Evolutionary conservation across 768 basidiomycete genomes (phyloP), one percentile per base, ranked within the genome.

Genomic region (Chalciporus sphaerocephalus): DNA sequence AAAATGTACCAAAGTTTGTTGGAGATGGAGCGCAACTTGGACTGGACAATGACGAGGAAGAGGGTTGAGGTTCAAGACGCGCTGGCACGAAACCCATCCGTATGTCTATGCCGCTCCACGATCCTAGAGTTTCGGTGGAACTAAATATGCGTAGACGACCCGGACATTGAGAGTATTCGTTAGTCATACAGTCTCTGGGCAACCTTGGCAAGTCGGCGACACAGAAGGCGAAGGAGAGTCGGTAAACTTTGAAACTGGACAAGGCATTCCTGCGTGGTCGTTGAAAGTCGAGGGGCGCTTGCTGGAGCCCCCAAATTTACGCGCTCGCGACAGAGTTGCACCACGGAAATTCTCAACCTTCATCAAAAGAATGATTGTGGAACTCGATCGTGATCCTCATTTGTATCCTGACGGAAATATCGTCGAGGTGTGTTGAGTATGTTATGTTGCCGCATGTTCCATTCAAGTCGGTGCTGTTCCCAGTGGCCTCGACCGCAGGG

Each of bases 1-100:
- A 73, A 71, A 47, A 89, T 94, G 79, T 96, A 95, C 66, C 80
- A 84, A 48, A 83, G 89, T 56, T 70, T 96, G 32, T 65, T 93
- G 21, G 85, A 87, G 53, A 90, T 90, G 81, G 93, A 96, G 62
- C 78, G 87, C 47, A 89, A 86, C 61, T 71, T 97, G 13, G 93
- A 97, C 65, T 96, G 94, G 94, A 94, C 92, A 4, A 86, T 94
- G 74, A 83, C 81, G 61, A 75, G 94, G 61, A 95, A 95, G 68
- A 81, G 78, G 55, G 85, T 85, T 9, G 93, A 97, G 61, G 83
- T 97, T 24, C 88, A 92, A 59, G 93, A 97, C 60, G 82, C 91
- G n/a, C 61, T 94, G 37, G 77, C 78, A 17, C 76, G 85, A 47
- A 82, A 78, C 25, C 81, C 86, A 16, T 79, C 82, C 5, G 92